These are phyloP conservation scores for Endotrypanum monterogeii DNA, from an alignment of 208 protist species.

Conservation along the genomic window DNA sequence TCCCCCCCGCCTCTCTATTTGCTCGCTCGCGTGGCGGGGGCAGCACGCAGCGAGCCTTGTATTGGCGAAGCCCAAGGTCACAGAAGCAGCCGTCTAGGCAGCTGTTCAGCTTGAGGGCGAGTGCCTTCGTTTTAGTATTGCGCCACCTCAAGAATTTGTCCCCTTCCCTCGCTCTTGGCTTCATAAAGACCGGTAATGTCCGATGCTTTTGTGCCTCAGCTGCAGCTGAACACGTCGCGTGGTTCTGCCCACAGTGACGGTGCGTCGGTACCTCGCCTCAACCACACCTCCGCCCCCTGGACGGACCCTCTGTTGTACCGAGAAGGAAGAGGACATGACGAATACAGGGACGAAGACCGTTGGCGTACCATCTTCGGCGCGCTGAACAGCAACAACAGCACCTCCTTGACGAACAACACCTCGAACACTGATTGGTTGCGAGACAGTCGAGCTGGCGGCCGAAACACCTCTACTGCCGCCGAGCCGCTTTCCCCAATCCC, in stretches of 20 bases:
- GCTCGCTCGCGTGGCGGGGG: too few species aligned
- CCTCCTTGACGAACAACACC: constrained; percentile 31
- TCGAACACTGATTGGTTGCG: constrained; percentile 16
- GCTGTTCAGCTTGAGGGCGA: not conserved
- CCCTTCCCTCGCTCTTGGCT: not conserved
- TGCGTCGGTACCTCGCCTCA: not conserved
- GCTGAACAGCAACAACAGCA: constrained; percentile 25
- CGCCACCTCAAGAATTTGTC: constrained; percentile 5
- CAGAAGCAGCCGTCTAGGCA: not conserved
- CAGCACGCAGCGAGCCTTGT: not conserved
- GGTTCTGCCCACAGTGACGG: not conserved
- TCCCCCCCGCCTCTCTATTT: too few species aligned
- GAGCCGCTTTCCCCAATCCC: constrained; percentile 23
- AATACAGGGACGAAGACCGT: not conserved
- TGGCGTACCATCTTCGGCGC: not conserved
- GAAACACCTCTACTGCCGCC: not conserved
- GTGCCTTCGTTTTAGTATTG: not conserved
- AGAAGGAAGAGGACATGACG: not conserved
- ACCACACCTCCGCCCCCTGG: constrained; percentile 16
- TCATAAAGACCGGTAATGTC: constrained; percentile 5
- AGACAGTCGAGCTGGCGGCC: not conserved
- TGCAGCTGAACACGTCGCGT: constrained; percentile 24
- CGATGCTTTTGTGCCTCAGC: constrained; percentile 17
- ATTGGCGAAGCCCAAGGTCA: not conserved
- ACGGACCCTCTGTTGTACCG: not conserved